These are phyloP conservation scores for Fusarium dimerum DNA, from an alignment of 2,329 filamentous ascomycete species.

Conservation along the genomic window DNA sequence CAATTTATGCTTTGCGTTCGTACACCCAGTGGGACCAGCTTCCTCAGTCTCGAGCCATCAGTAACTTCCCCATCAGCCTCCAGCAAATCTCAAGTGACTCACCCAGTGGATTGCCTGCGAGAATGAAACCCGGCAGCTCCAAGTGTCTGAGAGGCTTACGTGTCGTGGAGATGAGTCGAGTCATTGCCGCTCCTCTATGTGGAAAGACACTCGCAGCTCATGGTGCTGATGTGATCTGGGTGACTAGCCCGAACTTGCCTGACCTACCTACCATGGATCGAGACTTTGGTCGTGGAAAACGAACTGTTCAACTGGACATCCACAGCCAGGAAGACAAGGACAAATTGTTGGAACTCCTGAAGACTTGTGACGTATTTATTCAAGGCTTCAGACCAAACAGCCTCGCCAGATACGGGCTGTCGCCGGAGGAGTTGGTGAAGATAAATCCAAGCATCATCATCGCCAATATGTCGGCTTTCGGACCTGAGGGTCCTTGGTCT, in stretches of 20 bases:
- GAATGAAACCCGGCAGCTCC: neutral
- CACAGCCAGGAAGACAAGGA: conserved; percentile 49
- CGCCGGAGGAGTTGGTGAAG: conserved; percentile 36
- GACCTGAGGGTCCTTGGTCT: conserved; percentile 43
- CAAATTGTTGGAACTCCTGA: conserved; percentile 56
- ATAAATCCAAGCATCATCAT: conserved; percentile 47
- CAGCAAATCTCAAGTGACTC: conserved; percentile 31
- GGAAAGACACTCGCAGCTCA: conserved; percentile 68
- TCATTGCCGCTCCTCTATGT: conserved; percentile 71
- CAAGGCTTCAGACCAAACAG: conserved; percentile 66
- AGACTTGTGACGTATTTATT: conserved; percentile 60
- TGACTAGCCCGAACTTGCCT: conserved; percentile 63
- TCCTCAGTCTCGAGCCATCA: conserved; percentile 46
- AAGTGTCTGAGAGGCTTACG: conserved; percentile 58
- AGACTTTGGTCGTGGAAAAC: conserved; percentile 68
- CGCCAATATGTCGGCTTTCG: conserved; percentile 56
- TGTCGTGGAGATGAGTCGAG: conserved; percentile 70
- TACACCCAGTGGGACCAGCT: conserved; percentile 52
- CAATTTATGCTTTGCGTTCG: conserved; percentile 51
- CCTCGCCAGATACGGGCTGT: conserved; percentile 43
- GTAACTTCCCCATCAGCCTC: conserved; percentile 48
- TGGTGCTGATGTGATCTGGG: conserved; percentile 69
- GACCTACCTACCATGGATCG: conserved; percentile 68
- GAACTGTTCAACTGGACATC: conserved; percentile 62
- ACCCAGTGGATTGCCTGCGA: neutral